Percentiles rank a stretch among this genome's conserved stretches.
Conservation (phyloP, 1,284 basidiomycete genomes). For the Leccinum griseonigrum region DNA sequence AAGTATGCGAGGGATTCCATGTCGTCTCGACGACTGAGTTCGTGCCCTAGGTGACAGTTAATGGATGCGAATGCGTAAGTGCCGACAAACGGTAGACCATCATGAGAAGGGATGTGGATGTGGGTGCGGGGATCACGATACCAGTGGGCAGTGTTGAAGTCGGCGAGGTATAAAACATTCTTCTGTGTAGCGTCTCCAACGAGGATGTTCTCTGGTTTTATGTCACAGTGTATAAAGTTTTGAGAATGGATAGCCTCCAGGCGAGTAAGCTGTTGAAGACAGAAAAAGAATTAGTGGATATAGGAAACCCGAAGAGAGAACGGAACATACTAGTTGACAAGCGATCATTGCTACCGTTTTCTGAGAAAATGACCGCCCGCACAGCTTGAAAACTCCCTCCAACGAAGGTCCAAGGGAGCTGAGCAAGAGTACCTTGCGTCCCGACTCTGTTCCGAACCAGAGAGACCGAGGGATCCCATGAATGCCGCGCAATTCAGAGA, state of each 20-base stretch:
- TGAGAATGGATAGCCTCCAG: neutral
- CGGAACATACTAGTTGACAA: neutral
- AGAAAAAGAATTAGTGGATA: neutral
- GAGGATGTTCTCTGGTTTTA: too few relatives aligned
- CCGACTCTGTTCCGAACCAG: neutral
- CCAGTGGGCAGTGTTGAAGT: too few relatives aligned
- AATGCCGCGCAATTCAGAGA: neutral
- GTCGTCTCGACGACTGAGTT: too few relatives aligned
- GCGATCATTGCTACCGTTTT: neutral
- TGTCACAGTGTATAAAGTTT: too few relatives aligned
- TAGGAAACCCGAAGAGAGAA: neutral
- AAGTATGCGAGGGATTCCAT: too few relatives aligned
- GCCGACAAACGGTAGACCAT: too few relatives aligned
- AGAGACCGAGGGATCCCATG: neutral
- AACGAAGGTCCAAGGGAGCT: neutral
- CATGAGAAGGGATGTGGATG: too few relatives aligned
- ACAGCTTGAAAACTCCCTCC: neutral
- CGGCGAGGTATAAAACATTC: too few relatives aligned
- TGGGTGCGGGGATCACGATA: too few relatives aligned
- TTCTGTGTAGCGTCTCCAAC: too few relatives aligned
- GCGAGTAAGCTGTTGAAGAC: neutral
- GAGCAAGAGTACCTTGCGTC: neutral
- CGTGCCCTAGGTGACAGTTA: too few relatives aligned
- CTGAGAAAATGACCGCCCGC: neutral
- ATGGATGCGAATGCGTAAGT: too few relatives aligned